phyloP scores from a whole-genome alignment of 2,329 filamentous ascomycete species.

The Colletotrichum cereale region DNA sequence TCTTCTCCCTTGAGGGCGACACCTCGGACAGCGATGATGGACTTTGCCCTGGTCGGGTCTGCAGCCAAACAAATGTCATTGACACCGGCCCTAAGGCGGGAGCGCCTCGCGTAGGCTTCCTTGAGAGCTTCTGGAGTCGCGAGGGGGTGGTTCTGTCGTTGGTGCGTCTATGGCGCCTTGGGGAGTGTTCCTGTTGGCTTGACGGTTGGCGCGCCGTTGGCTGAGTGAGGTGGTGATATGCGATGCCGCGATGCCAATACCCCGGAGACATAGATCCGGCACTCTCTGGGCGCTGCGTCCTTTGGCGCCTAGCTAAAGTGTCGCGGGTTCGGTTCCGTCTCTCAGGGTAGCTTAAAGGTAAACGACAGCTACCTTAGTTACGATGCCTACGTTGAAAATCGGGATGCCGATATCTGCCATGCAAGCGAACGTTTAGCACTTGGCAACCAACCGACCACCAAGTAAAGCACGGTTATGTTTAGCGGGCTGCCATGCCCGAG shows the following conservation, averaged over 20 bases:
- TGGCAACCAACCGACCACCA: not conserved
- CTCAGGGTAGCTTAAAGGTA: not conserved
- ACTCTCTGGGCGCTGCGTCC: not conserved
- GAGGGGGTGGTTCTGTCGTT: not conserved
- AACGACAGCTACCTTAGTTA: not conserved
- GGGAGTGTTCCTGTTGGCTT: constrained; percentile 5
- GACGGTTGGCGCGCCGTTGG: constrained; percentile 2
- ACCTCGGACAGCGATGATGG: not conserved
- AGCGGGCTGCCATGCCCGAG: not conserved
- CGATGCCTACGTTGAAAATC: not conserved
- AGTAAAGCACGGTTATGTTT: not conserved
- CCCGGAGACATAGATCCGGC: no score
- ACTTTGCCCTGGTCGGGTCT: not conserved
- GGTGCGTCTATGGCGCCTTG: not conserved
- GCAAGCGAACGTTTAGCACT: not conserved
- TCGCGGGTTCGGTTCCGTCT: no score
- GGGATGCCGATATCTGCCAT: not conserved
- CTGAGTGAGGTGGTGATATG: not conserved
- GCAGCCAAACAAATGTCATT: constrained; percentile 32
- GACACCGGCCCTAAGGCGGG: constrained; percentile 17
- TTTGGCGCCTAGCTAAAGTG: not conserved
- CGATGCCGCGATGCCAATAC: not conserved
- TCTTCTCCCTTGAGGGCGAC: not conserved
- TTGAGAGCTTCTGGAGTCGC: no score
- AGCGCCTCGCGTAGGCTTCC: not conserved